Conservation (phyloP, 2,329 filamentous ascomycete species). For the Coniochaeta pulveracea region DNA sequence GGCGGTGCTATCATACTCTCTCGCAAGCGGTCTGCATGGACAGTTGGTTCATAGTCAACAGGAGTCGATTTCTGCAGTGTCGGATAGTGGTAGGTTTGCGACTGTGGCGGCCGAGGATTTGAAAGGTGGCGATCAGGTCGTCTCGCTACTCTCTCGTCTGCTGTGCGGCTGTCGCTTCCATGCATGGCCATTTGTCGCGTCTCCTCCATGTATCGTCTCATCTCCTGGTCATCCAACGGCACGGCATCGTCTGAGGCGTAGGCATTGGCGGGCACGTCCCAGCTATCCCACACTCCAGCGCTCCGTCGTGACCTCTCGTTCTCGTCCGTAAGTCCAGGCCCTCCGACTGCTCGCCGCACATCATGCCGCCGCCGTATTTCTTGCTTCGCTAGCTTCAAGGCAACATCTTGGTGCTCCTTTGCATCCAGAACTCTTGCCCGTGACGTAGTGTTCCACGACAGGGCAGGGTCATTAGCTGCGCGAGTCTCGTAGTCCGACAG, state of each 20-base stretch:
- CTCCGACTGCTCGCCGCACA: slow-evolving; percentile 42
- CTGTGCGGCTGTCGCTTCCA: slow-evolving; percentile 13
- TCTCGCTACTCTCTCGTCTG: no score
- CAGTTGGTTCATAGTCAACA: slow-evolving; percentile 30
- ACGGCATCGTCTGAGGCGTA: no score
- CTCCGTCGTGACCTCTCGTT: slow-evolving; percentile 43
- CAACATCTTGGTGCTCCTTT: slow-evolving; percentile 60
- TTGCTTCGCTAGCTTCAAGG: slow-evolving; percentile 62
- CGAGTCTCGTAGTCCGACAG: slow-evolving; percentile 30
- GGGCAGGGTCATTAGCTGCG: slow-evolving; percentile 48
- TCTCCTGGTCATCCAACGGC: slow-evolving; percentile 10
- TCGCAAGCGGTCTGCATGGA: slow-evolving; percentile 16
- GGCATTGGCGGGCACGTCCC: no score
- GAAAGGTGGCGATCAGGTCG: background rate
- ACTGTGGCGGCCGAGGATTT: slow-evolving; percentile 6
- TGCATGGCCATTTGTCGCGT: slow-evolving; percentile 35
- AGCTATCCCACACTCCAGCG: slow-evolving; percentile 31
- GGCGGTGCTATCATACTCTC: slow-evolving; percentile 16
- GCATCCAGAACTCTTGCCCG: slow-evolving; percentile 54
- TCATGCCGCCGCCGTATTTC: slow-evolving; percentile 61
- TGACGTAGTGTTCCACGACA: slow-evolving; percentile 29
- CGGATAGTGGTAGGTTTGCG: slow-evolving; percentile 40
- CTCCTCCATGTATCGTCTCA: slow-evolving; percentile 37
- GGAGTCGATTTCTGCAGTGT: slow-evolving; percentile 40
- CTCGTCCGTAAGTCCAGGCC: slow-evolving; percentile 44